Evolutionary conservation across 108 stramenopile species (phyloP).

Genomic region (Skeletonema menzelii): DNA sequence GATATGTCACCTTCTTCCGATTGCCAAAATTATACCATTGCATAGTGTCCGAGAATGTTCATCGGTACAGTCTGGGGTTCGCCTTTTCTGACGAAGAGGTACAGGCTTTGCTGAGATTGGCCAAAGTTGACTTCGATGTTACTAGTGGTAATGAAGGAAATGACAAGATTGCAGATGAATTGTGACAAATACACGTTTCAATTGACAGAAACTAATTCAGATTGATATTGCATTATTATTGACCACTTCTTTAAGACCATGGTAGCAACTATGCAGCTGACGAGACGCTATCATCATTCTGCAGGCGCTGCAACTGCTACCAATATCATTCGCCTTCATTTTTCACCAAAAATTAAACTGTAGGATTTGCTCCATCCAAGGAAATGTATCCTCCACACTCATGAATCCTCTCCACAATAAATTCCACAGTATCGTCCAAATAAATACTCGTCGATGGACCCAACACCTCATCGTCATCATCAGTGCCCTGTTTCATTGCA

Average conservation of each 20-base stretch:
- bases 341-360: conserved; percentile 14
- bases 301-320: too few species aligned
- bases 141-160: not conserved
- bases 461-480: conserved; percentile 23
- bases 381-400: conserved; percentile 46
- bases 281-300: not conserved
- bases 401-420: conserved; percentile 41
- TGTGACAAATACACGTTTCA: not conserved
- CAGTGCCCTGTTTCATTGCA: not conserved
- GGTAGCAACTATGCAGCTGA: not conserved
- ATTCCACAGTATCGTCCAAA: conserved; percentile 50
- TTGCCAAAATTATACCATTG: conserved; percentile 45
- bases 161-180: not conserved
- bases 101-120: conserved; percentile 35
- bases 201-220: not conserved
- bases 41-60: conserved; percentile 48
- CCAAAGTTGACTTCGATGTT: conserved; percentile 39
- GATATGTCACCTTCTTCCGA: conserved; percentile 45
- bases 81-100: conserved; percentile 51
- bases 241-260: not conserved
- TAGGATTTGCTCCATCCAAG: conserved; percentile 40
- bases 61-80: conserved; percentile 52
- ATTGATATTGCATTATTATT: not conserved
- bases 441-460: conserved; percentile 49
- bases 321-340: not conserved